Evolutionary conservation across 2,329 filamentous ascomycete species (phyloP), one percentile per base, ranked within the genome.

Genomic region (Celoporthe dispersa): DNA sequence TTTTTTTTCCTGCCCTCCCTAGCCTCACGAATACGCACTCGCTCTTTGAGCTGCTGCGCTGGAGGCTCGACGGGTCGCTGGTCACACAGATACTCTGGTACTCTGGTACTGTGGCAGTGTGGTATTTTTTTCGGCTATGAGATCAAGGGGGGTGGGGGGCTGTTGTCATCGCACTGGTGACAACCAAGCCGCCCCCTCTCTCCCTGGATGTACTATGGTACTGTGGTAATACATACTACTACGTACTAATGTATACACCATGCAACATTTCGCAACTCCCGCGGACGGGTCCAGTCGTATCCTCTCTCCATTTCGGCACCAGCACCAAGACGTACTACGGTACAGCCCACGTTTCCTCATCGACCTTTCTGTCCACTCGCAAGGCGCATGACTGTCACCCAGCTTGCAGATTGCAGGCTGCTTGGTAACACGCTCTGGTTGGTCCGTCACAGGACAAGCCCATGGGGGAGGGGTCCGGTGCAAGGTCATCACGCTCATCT

Each of bases 401-500:
- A n/a, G 57, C 57, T 9, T 37, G 57, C 57, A 60, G 57, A 37
- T 37, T 60, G 57, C 57, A 60, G 19, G 39, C 57, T 51, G n/a
- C 44, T 63, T 64, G 64, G 53, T 51, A 41, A 57, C 51, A 44
- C 64, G 16, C 35, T 19, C 25, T 39, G 64, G 64, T 66, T 66
- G 64, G 51, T 66, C 44, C 64, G 22, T n/a, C 51, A 39, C 64
- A 66, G 63, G 12, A 57, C 64, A 66, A 31, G 14, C 63, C n/a
- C 22, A 31, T 48, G 22, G 8, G 41, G 44, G 61, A 55, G 31
- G 31, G 63, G 63, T 51, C 28, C 44, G 31, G 41, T 64, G 51
- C 63, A 51, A 64, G 44, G n/a, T 33, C 41, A 22, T 37, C 44
- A 51, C 41, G n/a, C 28, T 48, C 62, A 51, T 33, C 62, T 48